These are phyloP conservation scores for Heliamphora pulchella DNA, from an alignment of 179 eudicot genomes.

Conservation along the genomic window DNA sequence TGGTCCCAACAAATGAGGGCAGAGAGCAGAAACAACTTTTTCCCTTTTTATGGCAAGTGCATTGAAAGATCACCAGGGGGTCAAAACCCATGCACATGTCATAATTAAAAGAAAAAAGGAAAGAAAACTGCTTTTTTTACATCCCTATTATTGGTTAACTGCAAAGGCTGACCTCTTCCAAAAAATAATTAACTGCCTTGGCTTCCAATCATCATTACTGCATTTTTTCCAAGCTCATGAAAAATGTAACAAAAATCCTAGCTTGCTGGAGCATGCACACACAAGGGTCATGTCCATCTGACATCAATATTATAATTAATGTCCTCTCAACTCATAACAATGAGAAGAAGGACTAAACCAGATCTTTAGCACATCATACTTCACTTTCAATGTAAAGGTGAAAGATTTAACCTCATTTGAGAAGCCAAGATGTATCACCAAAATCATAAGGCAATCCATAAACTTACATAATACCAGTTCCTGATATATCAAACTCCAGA, in stretches of 20 bases:
- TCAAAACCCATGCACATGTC: neutral
- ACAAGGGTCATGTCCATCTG: neutral
- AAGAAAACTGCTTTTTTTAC: constrained; percentile 10
- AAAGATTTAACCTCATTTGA: neutral
- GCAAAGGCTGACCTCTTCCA: neutral
- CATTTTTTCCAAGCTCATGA: neutral
- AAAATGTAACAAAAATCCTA: neutral
- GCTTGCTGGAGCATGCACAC: neutral
- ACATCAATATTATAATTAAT: neutral
- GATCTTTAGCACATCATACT: neutral
- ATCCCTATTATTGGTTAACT: neutral
- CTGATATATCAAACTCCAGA: constrained; percentile 68
- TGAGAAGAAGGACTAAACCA: neutral
- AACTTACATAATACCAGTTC: constrained; percentile 61
- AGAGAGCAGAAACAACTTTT: neutral
- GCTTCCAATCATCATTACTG: neutral
- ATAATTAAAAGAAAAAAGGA: neutral
- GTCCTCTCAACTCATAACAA: neutral
- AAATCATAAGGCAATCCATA: neutral
- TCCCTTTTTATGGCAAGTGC: neutral
- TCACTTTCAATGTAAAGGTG: neutral
- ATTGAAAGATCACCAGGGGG: constrained; percentile 4
- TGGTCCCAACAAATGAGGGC: neutral
- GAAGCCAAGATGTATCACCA: neutral
- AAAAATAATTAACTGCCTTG: neutral